Evolutionary conservation across 192 early-diverging fungal genomes (phyloP), one percentile per base, ranked within the genome.

Genomic region (Allomyces arbusculus): DNA sequence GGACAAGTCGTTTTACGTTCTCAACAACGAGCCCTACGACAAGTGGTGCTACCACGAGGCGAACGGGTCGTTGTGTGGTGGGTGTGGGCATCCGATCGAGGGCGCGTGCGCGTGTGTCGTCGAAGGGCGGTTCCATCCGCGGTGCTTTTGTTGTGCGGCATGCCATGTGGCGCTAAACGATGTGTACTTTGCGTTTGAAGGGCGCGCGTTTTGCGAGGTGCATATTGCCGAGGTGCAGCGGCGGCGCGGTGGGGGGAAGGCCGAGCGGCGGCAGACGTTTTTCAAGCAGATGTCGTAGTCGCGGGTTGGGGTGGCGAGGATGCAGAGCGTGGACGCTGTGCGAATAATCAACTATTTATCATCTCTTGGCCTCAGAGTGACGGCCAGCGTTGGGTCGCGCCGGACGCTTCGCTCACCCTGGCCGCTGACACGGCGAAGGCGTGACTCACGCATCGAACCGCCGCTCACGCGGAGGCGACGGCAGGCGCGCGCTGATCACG

Each of bases 71-170:
- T 79, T 95, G 26, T 95, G 92, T 69, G 82, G 78, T 64, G 71
- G 74, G 16, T 95, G 89, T 69, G 75, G 77, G 43, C 73, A 89
- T 19, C 90, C 89, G 12, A 95, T 95, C 62, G 88, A 95, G 73
- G 90, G 91, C 26, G 83, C 88, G 0, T 95, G 92, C 78, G 92
- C 89, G 20, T 87, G 91, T 68, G 87, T 92, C 14, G 75, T 79
- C 44, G 91, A 95, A 74, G 83, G 83, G 23, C 75, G 89, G 62
- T 95, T 88, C 81, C 92, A 95, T 70, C 91, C 91, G 9, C 71
- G 69, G 25, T 93, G 91, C 75, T 95, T 92, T 80, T 77, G 75
- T 11, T 95, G 92, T 64, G 55, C 20, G 16, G 62, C 68, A 0
- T 90, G 88, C 70, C 75, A 67, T 33, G 66, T 67, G 11, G 70